phyloP scores from a whole-genome alignment of 306 rosid species.

The Dicorynia guianensis region DNA sequence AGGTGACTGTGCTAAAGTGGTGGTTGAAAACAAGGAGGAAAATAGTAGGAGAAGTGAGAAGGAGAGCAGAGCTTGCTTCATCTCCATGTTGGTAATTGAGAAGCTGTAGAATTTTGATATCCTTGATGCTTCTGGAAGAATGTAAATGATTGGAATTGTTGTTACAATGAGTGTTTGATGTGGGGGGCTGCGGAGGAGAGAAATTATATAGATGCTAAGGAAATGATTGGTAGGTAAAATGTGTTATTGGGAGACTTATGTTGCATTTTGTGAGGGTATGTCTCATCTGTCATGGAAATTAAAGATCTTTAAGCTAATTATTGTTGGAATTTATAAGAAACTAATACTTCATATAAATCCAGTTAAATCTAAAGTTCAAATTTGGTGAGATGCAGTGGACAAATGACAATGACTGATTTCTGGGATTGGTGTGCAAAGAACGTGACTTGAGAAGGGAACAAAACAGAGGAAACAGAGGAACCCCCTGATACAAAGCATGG shows the following conservation, averaged over 20 bases:
- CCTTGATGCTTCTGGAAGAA: background rate
- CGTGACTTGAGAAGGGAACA: background rate
- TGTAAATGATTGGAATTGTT: background rate
- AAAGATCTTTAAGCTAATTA: conserved; percentile 25
- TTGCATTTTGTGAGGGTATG: conserved; percentile 16
- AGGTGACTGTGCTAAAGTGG: conserved; percentile 13
- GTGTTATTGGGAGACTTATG: conserved; percentile 20
- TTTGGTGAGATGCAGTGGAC: background rate
- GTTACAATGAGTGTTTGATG: background rate
- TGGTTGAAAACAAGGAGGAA: conserved; percentile 8
- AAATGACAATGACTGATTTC: background rate
- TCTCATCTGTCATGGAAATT: conserved; percentile 25
- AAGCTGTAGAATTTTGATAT: background rate
- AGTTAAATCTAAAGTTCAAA: background rate
- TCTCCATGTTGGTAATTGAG: background rate
- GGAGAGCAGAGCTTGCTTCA: conserved; percentile 38
- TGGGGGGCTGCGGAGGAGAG: conserved; percentile 1
- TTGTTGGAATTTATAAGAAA: conserved; percentile 3
- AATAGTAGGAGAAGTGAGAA: conserved; percentile 33
- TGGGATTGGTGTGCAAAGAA: background rate
- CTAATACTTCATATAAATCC: background rate
- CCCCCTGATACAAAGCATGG: too few species aligned
- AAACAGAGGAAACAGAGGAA: background rate
- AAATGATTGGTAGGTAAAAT: conserved; percentile 22
- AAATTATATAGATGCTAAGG: conserved; percentile 20